phyloP scores from a whole-genome alignment of 306 rosid genomes.

The Urtica urens region DNA sequence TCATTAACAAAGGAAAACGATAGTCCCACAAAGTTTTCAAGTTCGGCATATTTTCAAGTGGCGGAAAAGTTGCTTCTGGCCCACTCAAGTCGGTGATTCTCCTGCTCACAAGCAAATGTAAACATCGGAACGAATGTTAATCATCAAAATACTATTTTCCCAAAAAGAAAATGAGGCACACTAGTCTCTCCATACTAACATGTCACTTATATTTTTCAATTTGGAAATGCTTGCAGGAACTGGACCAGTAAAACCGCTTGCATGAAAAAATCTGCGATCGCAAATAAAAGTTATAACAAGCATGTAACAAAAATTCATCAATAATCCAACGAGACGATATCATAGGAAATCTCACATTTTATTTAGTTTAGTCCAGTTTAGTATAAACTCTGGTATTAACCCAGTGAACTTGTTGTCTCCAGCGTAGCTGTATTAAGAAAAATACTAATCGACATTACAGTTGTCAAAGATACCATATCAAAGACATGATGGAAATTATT shows the following conservation, averaged over 20 bases:
- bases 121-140: not conserved
- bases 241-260: not conserved
- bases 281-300: not conserved
- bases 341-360: not conserved
- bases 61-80: conserved; percentile 8
- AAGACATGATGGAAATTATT: no score
- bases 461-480: no score
- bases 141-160: not conserved
- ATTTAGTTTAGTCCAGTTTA: not conserved
- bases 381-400: not conserved
- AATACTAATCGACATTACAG: no score
- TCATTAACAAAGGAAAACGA: not conserved
- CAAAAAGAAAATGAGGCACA: not conserved
- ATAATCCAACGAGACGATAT: not conserved
- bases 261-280: not conserved
- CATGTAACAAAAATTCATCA: not conserved
- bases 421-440: not conserved
- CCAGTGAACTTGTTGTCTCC: not conserved
- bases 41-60: not conserved
- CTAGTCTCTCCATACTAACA: not conserved
- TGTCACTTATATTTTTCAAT: not conserved
- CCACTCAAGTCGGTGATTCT: not conserved
- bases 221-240: not conserved
- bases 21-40: conserved; percentile 9
- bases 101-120: not conserved